Base-by-base conservation (phyloP, 345 rosid species). In the Excoecaria agallocha region DNA sequence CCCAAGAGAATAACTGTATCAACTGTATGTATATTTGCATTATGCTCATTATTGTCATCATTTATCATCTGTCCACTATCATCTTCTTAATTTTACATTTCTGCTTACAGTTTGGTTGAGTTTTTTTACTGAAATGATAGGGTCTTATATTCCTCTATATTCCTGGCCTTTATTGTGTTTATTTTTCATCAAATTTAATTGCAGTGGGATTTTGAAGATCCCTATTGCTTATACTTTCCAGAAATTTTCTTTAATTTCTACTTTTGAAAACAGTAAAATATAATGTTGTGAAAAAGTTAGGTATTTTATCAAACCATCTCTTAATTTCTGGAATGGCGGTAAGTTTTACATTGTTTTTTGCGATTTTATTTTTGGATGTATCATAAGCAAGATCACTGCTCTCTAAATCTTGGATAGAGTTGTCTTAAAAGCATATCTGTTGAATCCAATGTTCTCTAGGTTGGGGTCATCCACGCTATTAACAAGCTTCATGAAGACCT, bases 401-500 rank as follows among this genome's bases (percentile, higher is more conserved):
- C 30, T 30, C 30, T 0, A 30, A 30, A 30, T 30, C 1, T 30
- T 30, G 66, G 74, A 64, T 71, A 59, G 24, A 35, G 60, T 67
- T 24, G 66, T 75, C 78, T 73, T 76, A 58, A 68, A 73, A 71
- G 76, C 78, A 24, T 75, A 58, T 39, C 15, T 41, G 68, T 51
- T 59, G 35, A 78, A 80, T 76, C 24, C 75, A 15, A 76, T 74
- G 35, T 72, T 66, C 25, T 82, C 79, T 83, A 95, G 99, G 99
- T 95, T 70, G 99, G 99, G 52, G 84, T 95, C 74, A 81, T 91
- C 78, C 98, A 90, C 79, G 90, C 97, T 55, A 93, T 95, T 84
- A 93, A 85, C 89, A 95, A 88, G 89, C 89, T 93, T 82, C 92
- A 95, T 72, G 81, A 76, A 71, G 97, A 95, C 82, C 84, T 95